Evolutionary conservation across 192 early-diverging fungal species (phyloP).

Genomic region (Backusella tarrabulga): DNA sequence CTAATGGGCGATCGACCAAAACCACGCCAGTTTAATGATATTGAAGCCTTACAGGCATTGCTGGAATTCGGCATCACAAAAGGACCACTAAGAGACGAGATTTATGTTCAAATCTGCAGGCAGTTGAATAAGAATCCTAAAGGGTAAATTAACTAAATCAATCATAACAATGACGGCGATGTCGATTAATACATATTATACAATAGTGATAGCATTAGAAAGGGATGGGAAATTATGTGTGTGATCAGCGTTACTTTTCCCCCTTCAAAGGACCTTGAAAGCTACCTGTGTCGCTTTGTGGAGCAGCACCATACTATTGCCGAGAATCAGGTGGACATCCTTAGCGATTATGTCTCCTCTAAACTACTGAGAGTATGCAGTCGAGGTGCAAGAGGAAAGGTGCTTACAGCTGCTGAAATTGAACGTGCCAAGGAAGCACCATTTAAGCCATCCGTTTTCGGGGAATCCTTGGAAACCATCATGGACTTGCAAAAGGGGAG

Average conservation of each 20-base stretch:
- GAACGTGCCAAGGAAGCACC: constrained; percentile 79
- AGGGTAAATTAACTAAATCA: constrained; percentile 32
- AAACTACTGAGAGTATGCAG: constrained; percentile 68
- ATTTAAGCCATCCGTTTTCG: constrained; percentile 86
- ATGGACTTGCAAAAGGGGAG: constrained; percentile 65
- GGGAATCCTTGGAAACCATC: constrained; percentile 80
- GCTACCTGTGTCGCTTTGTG: constrained; percentile 80
- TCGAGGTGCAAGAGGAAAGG: constrained; percentile 81
- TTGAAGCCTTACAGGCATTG: constrained; percentile 71
- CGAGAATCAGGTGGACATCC: constrained; percentile 47
- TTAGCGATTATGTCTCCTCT: constrained; percentile 45
- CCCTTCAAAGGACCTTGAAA: constrained; percentile 84
- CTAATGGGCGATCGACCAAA: constrained; percentile 72
- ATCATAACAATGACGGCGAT: neutral
- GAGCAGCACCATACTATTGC: constrained; percentile 54
- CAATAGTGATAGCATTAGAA: constrained; percentile 58
- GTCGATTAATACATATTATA: neutral
- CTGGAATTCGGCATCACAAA: constrained; percentile 72
- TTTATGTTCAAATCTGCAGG: constrained; percentile 93
- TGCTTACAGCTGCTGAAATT: constrained; percentile 66
- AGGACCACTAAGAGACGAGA: constrained; percentile 86
- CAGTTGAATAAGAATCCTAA: constrained; percentile 79
- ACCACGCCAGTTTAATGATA: constrained; percentile 30
- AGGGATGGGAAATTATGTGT: constrained; percentile 87
- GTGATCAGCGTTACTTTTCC: constrained; percentile 86